Evolutionary conservation across 116 monocot species (phyloP).

Genomic region (Trichopus zeylanicus): DNA sequence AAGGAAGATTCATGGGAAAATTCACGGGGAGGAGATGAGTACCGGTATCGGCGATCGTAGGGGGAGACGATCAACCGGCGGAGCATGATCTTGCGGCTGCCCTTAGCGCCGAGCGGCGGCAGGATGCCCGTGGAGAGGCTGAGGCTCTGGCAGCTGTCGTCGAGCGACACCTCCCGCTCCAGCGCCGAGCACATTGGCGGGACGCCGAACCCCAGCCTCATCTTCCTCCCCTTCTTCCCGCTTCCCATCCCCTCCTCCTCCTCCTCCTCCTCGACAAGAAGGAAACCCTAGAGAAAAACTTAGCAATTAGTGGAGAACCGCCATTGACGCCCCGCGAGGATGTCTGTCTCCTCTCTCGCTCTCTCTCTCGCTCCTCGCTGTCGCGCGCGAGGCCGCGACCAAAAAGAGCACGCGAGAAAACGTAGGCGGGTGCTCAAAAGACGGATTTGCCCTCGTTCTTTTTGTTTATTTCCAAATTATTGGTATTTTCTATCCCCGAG

Average conservation of each 20-base stretch:
- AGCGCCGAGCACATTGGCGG: conserved; percentile 1
- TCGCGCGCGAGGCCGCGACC: too few species aligned
- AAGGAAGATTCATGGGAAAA: not conserved
- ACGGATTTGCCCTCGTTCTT: too few species aligned
- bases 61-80: conserved; percentile 2
- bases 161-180: not conserved
- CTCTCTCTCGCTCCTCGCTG: too few species aligned
- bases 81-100: not conserved
- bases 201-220: not conserved
- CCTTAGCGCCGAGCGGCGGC: not conserved
- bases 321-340: too few species aligned
- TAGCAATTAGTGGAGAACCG: too few species aligned
- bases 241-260: not conserved
- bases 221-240: not conserved
- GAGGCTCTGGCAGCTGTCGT: not conserved
- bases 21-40: not conserved
- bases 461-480: too few species aligned
- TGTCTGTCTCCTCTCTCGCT: too few species aligned
- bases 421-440: too few species aligned
- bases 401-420: too few species aligned
- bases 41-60: conserved; percentile 3
- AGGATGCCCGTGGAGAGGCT: not conserved
- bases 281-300: too few species aligned
- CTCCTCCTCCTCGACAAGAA: not conserved
- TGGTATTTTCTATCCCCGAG: too few species aligned